Conservation (phyloP, 257 asterid species). For the Misopates orontium region DNA sequence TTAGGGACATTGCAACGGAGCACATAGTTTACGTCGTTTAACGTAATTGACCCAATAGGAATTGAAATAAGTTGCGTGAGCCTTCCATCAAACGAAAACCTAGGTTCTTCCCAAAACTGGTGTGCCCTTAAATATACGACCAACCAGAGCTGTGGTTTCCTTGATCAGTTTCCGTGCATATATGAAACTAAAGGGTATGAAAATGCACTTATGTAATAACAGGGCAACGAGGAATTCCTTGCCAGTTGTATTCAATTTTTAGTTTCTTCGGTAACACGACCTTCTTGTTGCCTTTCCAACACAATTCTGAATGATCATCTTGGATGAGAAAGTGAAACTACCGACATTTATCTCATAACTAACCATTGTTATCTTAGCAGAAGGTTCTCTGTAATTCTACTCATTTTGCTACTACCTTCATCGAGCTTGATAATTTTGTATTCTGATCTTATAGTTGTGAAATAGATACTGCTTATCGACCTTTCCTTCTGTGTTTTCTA, state of each 20-base stretch:
- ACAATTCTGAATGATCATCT: neutral
- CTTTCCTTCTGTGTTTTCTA: neutral
- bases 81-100: neutral
- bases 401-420: no score
- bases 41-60: no score
- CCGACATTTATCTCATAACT: no score
- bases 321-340: no score
- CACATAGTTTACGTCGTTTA: no score
- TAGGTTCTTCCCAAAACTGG: neutral
- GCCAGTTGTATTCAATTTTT: neutral
- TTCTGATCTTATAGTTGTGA: neutral
- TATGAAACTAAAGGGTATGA: neutral
- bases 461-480: neutral
- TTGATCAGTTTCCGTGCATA: neutral
- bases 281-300: conserved; percentile 4
- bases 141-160: neutral
- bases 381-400: neutral
- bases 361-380: neutral
- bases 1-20: no score
- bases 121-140: neutral
- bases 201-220: neutral
- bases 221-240: neutral
- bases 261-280: neutral
- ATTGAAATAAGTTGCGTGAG: neutral
- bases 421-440: no score